Base-by-base conservation (phyloP, 2,329 filamentous ascomycete genomes). In the Leptodontidium sp. region DNA sequence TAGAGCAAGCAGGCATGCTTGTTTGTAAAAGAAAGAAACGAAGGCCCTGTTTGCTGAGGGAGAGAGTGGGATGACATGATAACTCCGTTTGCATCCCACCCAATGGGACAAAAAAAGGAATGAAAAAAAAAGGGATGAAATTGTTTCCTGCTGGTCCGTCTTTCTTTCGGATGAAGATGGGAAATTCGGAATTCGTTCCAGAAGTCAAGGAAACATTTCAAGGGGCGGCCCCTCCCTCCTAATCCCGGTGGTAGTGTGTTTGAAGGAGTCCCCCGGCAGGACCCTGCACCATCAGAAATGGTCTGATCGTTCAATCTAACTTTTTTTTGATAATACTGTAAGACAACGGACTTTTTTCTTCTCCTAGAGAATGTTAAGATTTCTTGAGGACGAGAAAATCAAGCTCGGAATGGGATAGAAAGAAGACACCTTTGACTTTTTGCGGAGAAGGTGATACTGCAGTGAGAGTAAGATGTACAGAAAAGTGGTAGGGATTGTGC, bases 211-310 rank as follows among this genome's bases (percentile, higher is more conserved):
- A 32, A 55, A 47, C 26, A 55, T 12, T 49, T 45, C 65, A 67
- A 53, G 58, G 58, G 43, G 40, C 40, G 59, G 40, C 59, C 59
- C 59, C 47, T 24, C 59, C 26, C 29, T 40, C 58, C 17, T 26
- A 59, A 59, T 61, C 64, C 68, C 61, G 65, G 70, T 67, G 61
- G 24, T 71, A 71, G 71, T 67, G 69, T 45, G 69, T 72, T 72
- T 72, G 68, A 72, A 67, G 68, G 59, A 68, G 68, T 63, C 57
- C 53, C 57, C 58, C 55, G 58, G 65, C 68, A 68, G n/a, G 45
- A 52, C 32, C 38, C 70, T 53, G 65, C n/a, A 49, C 32, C 43
- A 38, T 52, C 24, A 58, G 21, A 64, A 50, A 61, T 67, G 70
- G 64, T 68, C 66, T 72, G 70, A 69, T 69, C 64, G 43, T 62